Base-by-base conservation (phyloP, 2,329 filamentous ascomycete genomes). In the Calonectria ilicicola region DNA sequence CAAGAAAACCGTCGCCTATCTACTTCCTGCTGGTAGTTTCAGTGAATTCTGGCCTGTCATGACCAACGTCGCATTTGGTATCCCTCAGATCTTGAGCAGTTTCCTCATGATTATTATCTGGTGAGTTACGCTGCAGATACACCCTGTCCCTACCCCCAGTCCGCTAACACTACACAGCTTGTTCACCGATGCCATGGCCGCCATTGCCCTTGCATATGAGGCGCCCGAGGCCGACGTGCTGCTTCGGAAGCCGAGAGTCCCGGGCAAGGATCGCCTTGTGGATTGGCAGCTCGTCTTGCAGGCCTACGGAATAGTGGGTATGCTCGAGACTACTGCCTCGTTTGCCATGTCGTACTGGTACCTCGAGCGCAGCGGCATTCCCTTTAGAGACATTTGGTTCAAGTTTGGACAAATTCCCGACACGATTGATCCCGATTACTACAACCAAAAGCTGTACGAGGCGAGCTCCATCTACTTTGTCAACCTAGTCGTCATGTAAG, bases 401-500 rank as follows among this genome's bases (percentile, higher is more conserved):
- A 87, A 88, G 26, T 95, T 93, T 79, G 92, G 92, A 64, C 78
- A 82, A 3, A 77, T 88, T 5, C 89, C 88, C 12, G 86, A 78
- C 69, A 85, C 80, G 80, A 86, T 90, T 14, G 88, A 89, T 65
- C 82, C 87, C 2, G 89, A 90, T 56, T 89, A 87, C 69, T 90
- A 92, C 78, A 84, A 83, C 0, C 82, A 85, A 32, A 87, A 90
- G 74, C 84, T 93, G 27, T 93, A 92, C 74, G 87, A 89, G 72
- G 93, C 93, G 0, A 93, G 90, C 44, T 93, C 91, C 19, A 92
- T 96, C 72, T 96, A 96, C 83, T 96, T 96, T 78, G 90, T 95
- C 76, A 96, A 92, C 72, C 85, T 96, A 26, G 94, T 96, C 2
- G 91, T 96, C 62, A 95, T 96, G 93, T 77, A 76, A 76, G 75